A percentile compares a stretch with the other conserved stretches of the same genome.
Conservation (phyloP, 257 asterid genomes). For the Paraleonurus japonicus region DNA sequence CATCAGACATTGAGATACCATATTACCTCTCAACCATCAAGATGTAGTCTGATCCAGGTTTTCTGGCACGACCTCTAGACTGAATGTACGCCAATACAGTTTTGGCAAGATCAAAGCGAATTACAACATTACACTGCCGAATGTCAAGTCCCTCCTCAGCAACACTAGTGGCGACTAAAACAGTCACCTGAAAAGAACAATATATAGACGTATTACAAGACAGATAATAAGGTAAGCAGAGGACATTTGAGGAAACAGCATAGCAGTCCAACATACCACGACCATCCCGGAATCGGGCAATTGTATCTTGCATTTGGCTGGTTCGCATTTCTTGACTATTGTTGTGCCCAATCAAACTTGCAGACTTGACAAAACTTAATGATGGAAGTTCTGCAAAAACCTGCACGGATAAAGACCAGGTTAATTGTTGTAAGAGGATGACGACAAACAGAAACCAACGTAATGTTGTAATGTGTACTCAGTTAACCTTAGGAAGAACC, state of each 20-base stretch:
- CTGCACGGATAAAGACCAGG: conserved; percentile 42
- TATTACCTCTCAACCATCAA: conserved; percentile 97
- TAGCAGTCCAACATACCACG: conserved; percentile 72
- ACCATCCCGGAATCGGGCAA: conserved; percentile 93
- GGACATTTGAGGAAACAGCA: conserved; percentile 11
- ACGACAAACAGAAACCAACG: conserved; percentile 13
- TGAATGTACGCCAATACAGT: conserved; percentile 98
- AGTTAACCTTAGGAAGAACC: conserved; percentile 93
- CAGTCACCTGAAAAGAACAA: conserved; percentile 63
- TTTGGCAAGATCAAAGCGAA: conserved; percentile 98
- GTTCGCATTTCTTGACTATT: conserved; percentile 98
- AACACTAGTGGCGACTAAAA: conserved; percentile 98
- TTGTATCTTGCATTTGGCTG: conserved; percentile 95
- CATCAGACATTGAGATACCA: conserved; percentile 18
- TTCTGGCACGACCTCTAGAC: conserved; percentile 99
- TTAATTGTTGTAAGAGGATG: conserved; percentile 22
- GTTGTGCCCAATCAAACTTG: conserved; percentile 95
- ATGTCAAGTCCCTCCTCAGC: conserved; percentile 99
- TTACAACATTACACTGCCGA: conserved; percentile 98
- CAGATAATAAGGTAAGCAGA: conserved; percentile 19
- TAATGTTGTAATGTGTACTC: background rate
- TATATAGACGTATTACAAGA: conserved; percentile 10
- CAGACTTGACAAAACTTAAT: conserved; percentile 79
- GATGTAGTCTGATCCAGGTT: conserved; percentile 98
- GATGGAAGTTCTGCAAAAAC: conserved; percentile 94